Conservation (phyloP, 805 yeast species). For the Candida ipomoeae region DNA sequence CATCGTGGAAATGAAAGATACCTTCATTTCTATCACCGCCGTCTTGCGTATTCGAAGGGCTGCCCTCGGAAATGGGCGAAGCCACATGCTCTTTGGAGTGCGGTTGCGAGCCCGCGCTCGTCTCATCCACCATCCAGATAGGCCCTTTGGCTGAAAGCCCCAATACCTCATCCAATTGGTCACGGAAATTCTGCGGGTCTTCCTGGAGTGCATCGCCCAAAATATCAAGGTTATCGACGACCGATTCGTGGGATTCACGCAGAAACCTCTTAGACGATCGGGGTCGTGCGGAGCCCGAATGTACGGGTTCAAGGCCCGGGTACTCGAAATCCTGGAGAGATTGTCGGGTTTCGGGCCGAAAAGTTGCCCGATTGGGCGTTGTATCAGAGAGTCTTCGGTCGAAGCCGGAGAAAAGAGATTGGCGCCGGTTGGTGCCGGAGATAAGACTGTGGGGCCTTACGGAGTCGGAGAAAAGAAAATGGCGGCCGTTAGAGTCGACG, state of each 20-base stretch:
- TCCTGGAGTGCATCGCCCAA: background rate
- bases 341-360: background rate
- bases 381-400: background rate
- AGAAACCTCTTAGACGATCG: background rate
- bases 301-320: background rate
- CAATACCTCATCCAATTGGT: background rate
- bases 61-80: background rate
- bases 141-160: background rate
- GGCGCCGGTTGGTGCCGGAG: background rate
- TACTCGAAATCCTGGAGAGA: constrained; percentile 3
- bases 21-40: too few relatives aligned
- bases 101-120: background rate
- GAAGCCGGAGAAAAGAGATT: background rate
- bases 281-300: background rate
- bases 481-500: background rate
- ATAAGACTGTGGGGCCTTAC: too few relatives aligned
- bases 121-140: background rate
- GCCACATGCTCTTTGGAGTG: background rate
- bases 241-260: background rate
- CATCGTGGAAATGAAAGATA: background rate
- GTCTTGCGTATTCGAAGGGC: too few relatives aligned
- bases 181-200: background rate
- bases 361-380: background rate
- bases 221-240: background rate
- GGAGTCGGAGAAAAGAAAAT: background rate